Conservation (phyloP, 2,329 filamentous ascomycete species). For the Cyclaneusma minus region DNA sequence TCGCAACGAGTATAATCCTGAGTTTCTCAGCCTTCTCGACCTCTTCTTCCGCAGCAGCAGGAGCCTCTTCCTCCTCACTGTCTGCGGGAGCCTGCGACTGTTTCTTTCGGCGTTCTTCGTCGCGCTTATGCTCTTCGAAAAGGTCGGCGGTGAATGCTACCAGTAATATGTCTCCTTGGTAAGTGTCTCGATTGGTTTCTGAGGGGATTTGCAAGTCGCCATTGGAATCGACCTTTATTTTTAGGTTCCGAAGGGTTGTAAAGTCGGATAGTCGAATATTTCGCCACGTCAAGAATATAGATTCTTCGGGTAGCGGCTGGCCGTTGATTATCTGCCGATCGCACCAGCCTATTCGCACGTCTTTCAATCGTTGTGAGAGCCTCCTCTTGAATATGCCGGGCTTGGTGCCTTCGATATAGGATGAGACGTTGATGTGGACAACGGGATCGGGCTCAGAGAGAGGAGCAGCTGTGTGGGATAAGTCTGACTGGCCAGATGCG, state of each 20-base stretch:
- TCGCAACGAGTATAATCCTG: slow-evolving; percentile 37
- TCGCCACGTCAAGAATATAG: slow-evolving; percentile 68
- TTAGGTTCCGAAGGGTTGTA: slow-evolving; percentile 57
- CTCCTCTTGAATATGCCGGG: slow-evolving; percentile 49
- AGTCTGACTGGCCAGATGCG: neutral
- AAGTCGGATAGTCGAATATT: slow-evolving; percentile 55
- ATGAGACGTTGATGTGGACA: slow-evolving; percentile 52
- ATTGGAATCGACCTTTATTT: slow-evolving; percentile 32
- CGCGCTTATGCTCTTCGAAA: slow-evolving; percentile 24
- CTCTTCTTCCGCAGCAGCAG: slow-evolving; percentile 4
- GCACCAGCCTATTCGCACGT: slow-evolving; percentile 58
- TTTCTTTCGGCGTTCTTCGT: slow-evolving; percentile 4
- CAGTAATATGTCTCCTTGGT: slow-evolving; percentile 48
- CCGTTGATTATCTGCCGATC: slow-evolving; percentile 36
- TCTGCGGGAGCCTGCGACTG: slow-evolving; percentile 3
- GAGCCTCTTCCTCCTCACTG: slow-evolving; percentile 10
- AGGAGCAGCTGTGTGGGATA: neutral
- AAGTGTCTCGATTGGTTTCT: slow-evolving; percentile 29
- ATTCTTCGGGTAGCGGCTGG: slow-evolving; percentile 21
- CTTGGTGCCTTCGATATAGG: slow-evolving; percentile 43
- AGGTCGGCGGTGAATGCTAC: slow-evolving; percentile 61
- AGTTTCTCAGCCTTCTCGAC: slow-evolving; percentile 22
- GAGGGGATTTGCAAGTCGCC: slow-evolving; percentile 13
- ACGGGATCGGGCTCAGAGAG: slow-evolving; percentile 24
- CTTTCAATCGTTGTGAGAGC: slow-evolving; percentile 49